Evolutionary conservation across 23 red algal genomes (phyloP), one percentile per base, ranked within the genome.

Genomic region (Gracilaria caudata): DNA sequence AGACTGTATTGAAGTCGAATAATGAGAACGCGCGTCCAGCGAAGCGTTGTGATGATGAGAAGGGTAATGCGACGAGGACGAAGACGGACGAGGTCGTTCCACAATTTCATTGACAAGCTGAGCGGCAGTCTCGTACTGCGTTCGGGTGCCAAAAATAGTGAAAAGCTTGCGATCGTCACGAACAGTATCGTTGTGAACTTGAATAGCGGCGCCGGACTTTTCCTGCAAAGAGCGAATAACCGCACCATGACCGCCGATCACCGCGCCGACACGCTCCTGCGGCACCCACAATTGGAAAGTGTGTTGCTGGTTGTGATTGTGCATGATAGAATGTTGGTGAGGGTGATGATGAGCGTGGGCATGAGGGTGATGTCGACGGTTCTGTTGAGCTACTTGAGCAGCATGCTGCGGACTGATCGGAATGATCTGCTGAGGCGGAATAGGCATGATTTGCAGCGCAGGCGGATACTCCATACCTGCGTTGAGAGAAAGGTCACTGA

Each of bases 171-270:
- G 68, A 47, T 88, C 84, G 59, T 72, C 75, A 70, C 68, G 80
- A 73, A 94, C 79, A 38, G 68, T 93, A 40, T 93, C 90, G 73
- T 98, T 98, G 66, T 98, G 95, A 11, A 98, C 95, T 61, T 86
- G 83, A 78, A 98, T 93, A 51, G 86, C 90, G 61, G 95, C 90
- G 44, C 84, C 82, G 33, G 90, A 94, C 72, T 81, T 82, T 37
- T 98, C 95, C 45, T 98, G 90, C 56, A 98, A 66, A 25, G 44
- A 71, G 58, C 84, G 80, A 35, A 98, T 98, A 24, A 94, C 88
- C 51, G 82, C 68, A 64, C 95, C 95, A 28, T 89, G 83, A n/a
- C 80, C 71, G 49, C 95, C 95, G n/a, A 98, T 98, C 35, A 98
- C 84, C 17, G 92, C 81, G 24, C 95, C 95, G 21, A 98, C 95